Evolutionary conservation across 441 rosid genomes (phyloP).

Genomic region (Adansonia gregorii): DNA sequence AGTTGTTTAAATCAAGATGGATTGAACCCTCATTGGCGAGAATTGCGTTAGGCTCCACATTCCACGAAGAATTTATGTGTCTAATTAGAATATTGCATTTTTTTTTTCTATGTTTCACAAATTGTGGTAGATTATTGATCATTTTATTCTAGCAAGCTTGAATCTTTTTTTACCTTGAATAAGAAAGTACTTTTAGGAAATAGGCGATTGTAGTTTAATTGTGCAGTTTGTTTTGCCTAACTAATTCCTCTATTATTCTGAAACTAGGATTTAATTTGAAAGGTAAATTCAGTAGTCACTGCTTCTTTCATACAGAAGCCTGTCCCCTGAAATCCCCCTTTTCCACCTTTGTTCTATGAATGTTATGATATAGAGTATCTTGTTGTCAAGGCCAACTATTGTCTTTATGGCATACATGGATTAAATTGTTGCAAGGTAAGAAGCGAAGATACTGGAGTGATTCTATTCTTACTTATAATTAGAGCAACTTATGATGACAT

Average conservation of each 20-base stretch:
- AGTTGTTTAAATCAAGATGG: background rate
- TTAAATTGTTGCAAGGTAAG: background rate
- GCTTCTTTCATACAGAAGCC: background rate
- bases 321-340: background rate
- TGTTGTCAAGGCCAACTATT: background rate
- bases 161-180: background rate
- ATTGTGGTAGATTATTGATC: background rate
- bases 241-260: background rate
- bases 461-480: background rate
- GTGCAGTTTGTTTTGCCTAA: background rate
- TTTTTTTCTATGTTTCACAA: background rate
- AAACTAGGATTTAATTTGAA: constrained; percentile 8
- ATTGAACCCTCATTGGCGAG: background rate
- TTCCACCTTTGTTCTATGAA: background rate
- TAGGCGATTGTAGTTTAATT: background rate
- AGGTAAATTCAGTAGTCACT: background rate
- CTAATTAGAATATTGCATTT: background rate
- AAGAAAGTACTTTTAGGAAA: background rate
- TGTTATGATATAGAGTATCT: background rate
- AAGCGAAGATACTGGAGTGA: background rate
- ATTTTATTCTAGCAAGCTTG: background rate
- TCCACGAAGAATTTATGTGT: background rate
- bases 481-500: background rate
- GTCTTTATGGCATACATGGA: background rate
- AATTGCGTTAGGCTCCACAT: background rate